Evolutionary conservation across 139 green algal species (phyloP), one percentile per base, ranked within the genome.

Genomic region (Spirogloea muscicola): DNA sequence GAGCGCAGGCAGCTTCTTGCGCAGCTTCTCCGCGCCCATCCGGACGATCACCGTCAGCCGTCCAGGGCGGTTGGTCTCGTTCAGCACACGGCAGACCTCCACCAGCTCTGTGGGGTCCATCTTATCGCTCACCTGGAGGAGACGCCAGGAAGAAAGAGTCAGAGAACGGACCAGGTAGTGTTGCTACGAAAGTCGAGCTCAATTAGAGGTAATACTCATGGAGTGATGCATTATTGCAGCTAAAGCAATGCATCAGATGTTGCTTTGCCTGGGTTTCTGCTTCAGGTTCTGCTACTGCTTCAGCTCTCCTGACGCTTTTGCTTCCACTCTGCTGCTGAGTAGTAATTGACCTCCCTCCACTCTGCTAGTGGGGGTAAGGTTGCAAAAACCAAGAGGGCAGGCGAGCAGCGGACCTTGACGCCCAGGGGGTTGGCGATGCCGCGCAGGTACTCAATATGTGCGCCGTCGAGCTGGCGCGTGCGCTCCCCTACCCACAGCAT

Each of bases 401-500:
- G 1, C 49, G 18, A 27, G 18, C 13, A 27, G 33, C 63, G 7
- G 18, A 81, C 63, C 84, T 96, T 96, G 71, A 98, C 90, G 46
- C 93, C 93, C 37, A 98, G 89, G 58, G 93, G 93, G 86, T 98
- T 98, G 68, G 82, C 84, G 25, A 99, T 86, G 76, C 95, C 95
- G 38, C 91, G 84, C 82, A 98, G 74, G 86, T 92, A 98, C 84
- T 98, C 95, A 33, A 99, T 81, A 85, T 99, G 95, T 2, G 93
- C 91, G 58, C 89, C 88, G 85, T 99, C 94, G 58, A 98, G 89
- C 87, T 99, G 93, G 10, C 95, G 86, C 1, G 95, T 99, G 70
- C 95, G 89, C 89, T 99, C 94, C 13, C 94, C 94, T 73, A 88
- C 93, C 94, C 94, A 99, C 77, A 99, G 80, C 79, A 97, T 95